Evolutionary conservation across 2,329 filamentous ascomycete genomes (phyloP).

Genomic region (Dothistroma septosporum): DNA sequence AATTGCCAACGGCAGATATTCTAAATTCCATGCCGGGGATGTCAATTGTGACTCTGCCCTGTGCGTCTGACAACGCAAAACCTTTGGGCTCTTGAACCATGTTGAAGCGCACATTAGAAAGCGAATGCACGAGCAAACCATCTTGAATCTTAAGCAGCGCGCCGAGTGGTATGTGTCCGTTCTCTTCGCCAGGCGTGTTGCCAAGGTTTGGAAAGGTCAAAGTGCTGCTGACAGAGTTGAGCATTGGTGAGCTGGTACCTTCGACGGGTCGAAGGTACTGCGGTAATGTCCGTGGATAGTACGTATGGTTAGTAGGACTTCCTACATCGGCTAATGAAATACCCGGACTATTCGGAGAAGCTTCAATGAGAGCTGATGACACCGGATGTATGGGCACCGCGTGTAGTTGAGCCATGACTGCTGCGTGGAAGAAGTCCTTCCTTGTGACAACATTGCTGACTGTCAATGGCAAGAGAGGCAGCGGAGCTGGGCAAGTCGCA

Average conservation of each 20-base stretch:
- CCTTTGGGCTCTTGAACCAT: conserved; percentile 61
- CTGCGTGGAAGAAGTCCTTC: conserved; percentile 80
- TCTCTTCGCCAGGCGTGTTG: conserved; percentile 13
- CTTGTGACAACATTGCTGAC: conserved; percentile 77
- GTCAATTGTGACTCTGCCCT: conserved; percentile 37
- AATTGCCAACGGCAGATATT: conserved; percentile 75
- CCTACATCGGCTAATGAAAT: conserved; percentile 52
- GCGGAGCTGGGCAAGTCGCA: conserved; percentile 64
- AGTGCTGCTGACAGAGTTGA: conserved; percentile 66
- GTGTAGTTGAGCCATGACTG: conserved; percentile 77
- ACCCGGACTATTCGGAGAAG: conserved; percentile 48
- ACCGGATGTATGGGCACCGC: conserved; percentile 54
- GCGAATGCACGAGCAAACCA: conserved; percentile 57
- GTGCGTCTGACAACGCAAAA: conserved; percentile 31
- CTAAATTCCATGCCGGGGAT: conserved; percentile 52
- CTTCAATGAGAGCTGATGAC: conserved; percentile 48
- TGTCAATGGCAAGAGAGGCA: conserved; percentile 58
- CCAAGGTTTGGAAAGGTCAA: conserved; percentile 58
- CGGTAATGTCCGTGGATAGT: conserved; percentile 92
- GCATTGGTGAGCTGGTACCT: conserved; percentile 71
- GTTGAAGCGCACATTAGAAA: conserved; percentile 59
- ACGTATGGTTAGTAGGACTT: conserved; percentile 71
- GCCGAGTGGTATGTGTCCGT: conserved; percentile 29
- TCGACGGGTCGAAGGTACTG: conserved; percentile 67
- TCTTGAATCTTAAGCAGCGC: conserved; percentile 55